Base-by-base conservation (phyloP, 257 asterid genomes). In the Anisodus acutangulus region DNA sequence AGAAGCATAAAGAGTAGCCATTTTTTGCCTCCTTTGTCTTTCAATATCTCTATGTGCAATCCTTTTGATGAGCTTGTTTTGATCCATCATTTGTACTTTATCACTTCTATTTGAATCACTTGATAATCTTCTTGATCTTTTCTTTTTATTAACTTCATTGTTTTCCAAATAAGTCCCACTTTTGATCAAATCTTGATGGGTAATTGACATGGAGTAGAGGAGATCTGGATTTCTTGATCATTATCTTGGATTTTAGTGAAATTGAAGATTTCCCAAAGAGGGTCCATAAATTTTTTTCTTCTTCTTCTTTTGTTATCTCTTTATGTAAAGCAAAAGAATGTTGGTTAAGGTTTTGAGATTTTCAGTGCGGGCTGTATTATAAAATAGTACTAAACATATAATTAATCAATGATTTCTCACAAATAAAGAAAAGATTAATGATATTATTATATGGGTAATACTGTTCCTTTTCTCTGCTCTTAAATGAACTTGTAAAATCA, bases 11-110 rank as follows among this genome's bases (percentile, higher is more conserved):
- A 87, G 90, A 49, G 8, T 55, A 58, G 88, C 58, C 90, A 87
- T 89, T 82, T 89, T 87, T 55, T 68, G 85, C 39, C 91, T 89
- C 72, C 91, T 89, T 63, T 87, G 85, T 31, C 86, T 79, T 72
- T 89, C 90, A 22, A 78, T 37, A 43, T 87, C 88, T 87, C 87
- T 87, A 51, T 88, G 91, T n/a, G 81, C 53, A 81, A 85, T 72
- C 78, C 64, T 87, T 84, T 57, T 87, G 59, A 69, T 58, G 64
- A 58, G 64, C 64, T 58, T 58, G 64, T 58, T 58, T 17, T 58
- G 64, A 58, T 58, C 64, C 64, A 4, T 58, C 9, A 6, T 58
- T 6, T 49, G 9, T 9, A 49, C 11, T n/a, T 17, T 22, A 58
- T 17, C 8, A 58, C 26, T 58, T 58, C 64, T 58, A 41, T 15